Evolutionary conservation across 345 rosid species (phyloP).

Genomic region (Populus deltoides): DNA sequence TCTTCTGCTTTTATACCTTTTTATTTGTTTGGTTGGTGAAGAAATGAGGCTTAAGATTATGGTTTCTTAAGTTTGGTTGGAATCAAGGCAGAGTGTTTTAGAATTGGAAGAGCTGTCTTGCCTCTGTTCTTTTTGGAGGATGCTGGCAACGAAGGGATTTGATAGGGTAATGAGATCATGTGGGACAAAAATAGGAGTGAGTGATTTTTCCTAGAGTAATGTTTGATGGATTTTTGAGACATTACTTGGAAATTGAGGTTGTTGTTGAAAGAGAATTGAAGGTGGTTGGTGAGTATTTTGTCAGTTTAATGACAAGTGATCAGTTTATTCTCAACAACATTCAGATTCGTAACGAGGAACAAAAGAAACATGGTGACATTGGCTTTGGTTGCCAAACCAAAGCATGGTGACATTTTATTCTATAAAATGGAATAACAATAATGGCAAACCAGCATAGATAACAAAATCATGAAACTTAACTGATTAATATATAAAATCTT

Average conservation of each 20-base stretch:
- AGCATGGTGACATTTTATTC: too few species aligned
- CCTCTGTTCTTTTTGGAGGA: constrained; percentile 63
- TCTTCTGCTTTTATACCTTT: constrained; percentile 50
- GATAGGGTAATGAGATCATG: constrained; percentile 40
- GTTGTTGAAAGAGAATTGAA: constrained; percentile 64
- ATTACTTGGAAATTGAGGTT: constrained; percentile 54
- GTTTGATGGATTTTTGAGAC: constrained; percentile 71
- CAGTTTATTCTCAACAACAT: constrained; percentile 18
- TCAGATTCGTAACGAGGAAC: constrained; percentile 9
- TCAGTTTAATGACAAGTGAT: constrained; percentile 40
- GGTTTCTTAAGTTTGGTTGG: constrained; percentile 57
- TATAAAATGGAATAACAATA: too few species aligned
- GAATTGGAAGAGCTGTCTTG: constrained; percentile 43
- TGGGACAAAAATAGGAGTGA: constrained; percentile 33
- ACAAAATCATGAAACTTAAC: too few species aligned
- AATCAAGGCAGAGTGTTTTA: constrained; percentile 33
- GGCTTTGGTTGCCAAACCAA: constrained; percentile 49
- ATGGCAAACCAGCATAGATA: too few species aligned
- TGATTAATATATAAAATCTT: too few species aligned
- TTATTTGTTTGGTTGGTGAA: constrained; percentile 36
- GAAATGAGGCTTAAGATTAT: constrained; percentile 40
- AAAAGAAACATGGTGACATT: constrained; percentile 31
- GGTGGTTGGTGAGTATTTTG: constrained; percentile 52
- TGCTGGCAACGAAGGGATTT: constrained; percentile 50
- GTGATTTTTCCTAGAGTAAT: constrained; percentile 57